Base-by-base conservation (phyloP, 2,329 filamentous ascomycete genomes). In the Arthrobotrys iridis region DNA sequence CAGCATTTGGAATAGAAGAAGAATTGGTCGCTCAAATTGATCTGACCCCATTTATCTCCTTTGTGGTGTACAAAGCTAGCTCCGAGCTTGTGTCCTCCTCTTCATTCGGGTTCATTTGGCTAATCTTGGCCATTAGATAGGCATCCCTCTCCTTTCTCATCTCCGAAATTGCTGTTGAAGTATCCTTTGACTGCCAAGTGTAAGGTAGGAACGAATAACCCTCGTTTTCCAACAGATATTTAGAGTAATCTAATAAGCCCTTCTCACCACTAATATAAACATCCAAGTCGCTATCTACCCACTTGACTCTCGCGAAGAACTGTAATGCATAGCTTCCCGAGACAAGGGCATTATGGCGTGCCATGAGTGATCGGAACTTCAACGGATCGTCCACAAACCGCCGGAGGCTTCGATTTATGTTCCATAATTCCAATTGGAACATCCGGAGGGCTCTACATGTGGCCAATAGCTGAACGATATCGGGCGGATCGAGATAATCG, bases 271-370 rank as follows among this genome's bases (percentile, higher is more conserved):
- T 46, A 13, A 76, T 64, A 40, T 76, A 71, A 8, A 76, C 41
- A 40, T 76, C 72, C 15, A 76, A 35, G 20, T 76, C 72, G 52
- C 59, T 71, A 0, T 71, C 58, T 2, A 10, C n/a, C 72, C 72
- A 76, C 24, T 65, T 45, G 45, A 71, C 24, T 5, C 72, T 62
- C 26, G 50, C 58, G 18, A 76, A 52, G 46, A 76, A 76, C 50
- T 76, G 65, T n/a, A 76, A 22, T 3, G 72, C 72, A 43, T 76
- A 59, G 52, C 65, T 65, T 28, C 72, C 72, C 8, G 72, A 76
- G 3, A 76, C 72, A 4, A 76, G 41, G 7, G 72, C 72, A 26
- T 76, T 65, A 50, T 76, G 55, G 18, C 41, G 48, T 11, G 72
- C 72, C 72, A 76, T 76, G 10, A 76, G 43, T 13, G 65, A 60